These are phyloP conservation scores for Umbelopsis isabellina DNA, from an alignment of 192 early-diverging fungal genomes.

Conservation along the genomic window DNA sequence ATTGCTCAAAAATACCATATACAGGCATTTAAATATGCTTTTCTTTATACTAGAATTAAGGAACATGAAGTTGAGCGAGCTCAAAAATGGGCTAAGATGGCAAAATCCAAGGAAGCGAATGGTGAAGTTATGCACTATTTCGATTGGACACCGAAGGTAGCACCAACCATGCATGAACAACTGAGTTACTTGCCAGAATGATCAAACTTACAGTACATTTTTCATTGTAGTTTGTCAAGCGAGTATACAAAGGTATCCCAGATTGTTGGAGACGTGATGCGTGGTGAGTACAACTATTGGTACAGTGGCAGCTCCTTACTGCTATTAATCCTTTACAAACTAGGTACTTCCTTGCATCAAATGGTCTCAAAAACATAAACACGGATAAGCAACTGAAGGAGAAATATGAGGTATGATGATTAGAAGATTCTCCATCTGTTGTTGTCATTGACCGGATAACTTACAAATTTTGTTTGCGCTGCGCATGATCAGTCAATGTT, in stretches of 20 bases:
- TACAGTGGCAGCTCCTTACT: background rate
- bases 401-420: background rate
- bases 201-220: background rate
- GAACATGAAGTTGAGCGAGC: constrained; percentile 36
- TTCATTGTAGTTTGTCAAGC: constrained; percentile 42
- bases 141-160: constrained; percentile 34
- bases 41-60: constrained; percentile 3
- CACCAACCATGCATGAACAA: background rate
- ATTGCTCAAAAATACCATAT: background rate
- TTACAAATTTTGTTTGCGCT: background rate
- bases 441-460: background rate
- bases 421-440: background rate
- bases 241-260: constrained; percentile 63
- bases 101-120: constrained; percentile 2
- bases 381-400: background rate
- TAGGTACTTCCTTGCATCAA: constrained; percentile 31
- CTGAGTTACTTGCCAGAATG: background rate
- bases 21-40: background rate
- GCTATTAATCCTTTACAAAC: background rate
- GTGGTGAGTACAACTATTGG: constrained; percentile 40
- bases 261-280: constrained; percentile 60
- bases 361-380: background rate
- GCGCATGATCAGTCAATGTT: constrained; percentile 35
- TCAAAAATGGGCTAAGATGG: constrained; percentile 44
- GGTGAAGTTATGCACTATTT: constrained; percentile 32